phyloP scores from a whole-genome alignment of 768 basidiomycete genomes.

The Russula sp. region DNA sequence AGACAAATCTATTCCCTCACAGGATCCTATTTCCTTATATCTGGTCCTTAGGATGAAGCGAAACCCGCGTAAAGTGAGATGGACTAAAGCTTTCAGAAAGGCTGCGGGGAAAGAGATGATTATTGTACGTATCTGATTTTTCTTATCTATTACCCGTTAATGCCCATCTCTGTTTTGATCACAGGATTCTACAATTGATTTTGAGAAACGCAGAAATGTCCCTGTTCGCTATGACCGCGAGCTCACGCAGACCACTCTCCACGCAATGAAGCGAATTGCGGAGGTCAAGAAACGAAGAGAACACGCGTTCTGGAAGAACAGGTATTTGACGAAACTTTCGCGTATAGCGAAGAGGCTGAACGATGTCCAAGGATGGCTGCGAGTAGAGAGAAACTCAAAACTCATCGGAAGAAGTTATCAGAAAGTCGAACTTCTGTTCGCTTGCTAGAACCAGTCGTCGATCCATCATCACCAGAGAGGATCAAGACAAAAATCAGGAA shows the following conservation, averaged over 20 bases:
- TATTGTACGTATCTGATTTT: conserved; percentile 52
- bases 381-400: conserved; percentile 70
- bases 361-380: conserved; percentile 64
- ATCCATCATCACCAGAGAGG: conserved; percentile 41
- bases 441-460: conserved; percentile 57
- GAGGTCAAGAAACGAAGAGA: conserved; percentile 91
- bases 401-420: conserved; percentile 63
- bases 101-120: conserved; percentile 99
- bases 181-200: conserved; percentile 97
- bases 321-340: conserved; percentile 34
- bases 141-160: conserved; percentile 4
- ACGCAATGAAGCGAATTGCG: conserved; percentile 91
- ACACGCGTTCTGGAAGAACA: conserved; percentile 93
- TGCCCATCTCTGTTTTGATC: neutral
- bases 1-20: conserved; percentile 24
- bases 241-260: conserved; percentile 84
- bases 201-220: conserved; percentile 97
- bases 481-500: conserved; percentile 77
- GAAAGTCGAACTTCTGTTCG: conserved; percentile 51
- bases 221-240: conserved; percentile 97
- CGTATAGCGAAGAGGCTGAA: neutral
- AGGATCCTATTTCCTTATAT: neutral
- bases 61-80: conserved; percentile 96
- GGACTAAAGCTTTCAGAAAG: conserved; percentile 99
- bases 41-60: conserved; percentile 80